A percentile compares a stretch with the other conserved stretches of the same genome.
These are phyloP conservation scores for Starmerella ratchasimensis DNA, from an alignment of 805 yeast species.

Conservation along the genomic window DNA sequence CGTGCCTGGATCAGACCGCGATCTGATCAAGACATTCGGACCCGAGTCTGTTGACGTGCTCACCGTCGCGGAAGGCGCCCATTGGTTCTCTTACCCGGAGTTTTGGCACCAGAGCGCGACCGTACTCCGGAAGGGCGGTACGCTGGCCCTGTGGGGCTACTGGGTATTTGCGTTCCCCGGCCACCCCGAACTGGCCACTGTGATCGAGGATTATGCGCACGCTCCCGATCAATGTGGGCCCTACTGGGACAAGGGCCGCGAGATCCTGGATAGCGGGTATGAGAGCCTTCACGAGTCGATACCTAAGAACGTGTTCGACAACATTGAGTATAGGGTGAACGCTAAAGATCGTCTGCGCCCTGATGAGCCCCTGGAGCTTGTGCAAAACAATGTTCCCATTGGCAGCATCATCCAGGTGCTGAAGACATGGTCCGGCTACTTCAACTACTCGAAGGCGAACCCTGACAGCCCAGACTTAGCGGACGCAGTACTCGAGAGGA, in stretches of 20 bases:
- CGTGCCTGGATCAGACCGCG: conserved; percentile 18
- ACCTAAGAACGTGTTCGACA: conserved; percentile 33
- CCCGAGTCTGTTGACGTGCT: conserved; percentile 42
- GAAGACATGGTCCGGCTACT: conserved; percentile 58
- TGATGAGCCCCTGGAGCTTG: conserved; percentile 18
- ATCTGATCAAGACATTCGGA: conserved; percentile 14
- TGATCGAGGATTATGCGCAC: conserved; percentile 41
- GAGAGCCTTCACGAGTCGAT: conserved; percentile 29
- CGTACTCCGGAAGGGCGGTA: conserved; percentile 46
- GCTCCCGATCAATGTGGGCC: conserved; percentile 35
- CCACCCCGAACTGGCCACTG: conserved; percentile 40
- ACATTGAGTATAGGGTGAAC: conserved; percentile 27
- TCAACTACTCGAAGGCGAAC: conserved; percentile 40
- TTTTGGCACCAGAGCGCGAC: conserved; percentile 40
- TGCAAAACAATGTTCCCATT: conserved; percentile 26
- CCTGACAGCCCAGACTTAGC: conserved; percentile 34
- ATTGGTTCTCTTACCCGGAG: conserved; percentile 55
- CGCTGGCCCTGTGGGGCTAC: conserved; percentile 68
- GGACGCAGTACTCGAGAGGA: conserved; percentile 34
- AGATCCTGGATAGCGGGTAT: conserved; percentile 35
- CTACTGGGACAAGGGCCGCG: conserved; percentile 79
- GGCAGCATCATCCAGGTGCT: conserved; percentile 39
- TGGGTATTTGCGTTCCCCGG: conserved; percentile 51
- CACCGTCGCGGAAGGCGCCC: conserved; percentile 71
- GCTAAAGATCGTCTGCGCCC: conserved; percentile 18